Conservation (phyloP, 768 basidiomycete species). For the Chalciporus pseudorubinellus region DNA sequence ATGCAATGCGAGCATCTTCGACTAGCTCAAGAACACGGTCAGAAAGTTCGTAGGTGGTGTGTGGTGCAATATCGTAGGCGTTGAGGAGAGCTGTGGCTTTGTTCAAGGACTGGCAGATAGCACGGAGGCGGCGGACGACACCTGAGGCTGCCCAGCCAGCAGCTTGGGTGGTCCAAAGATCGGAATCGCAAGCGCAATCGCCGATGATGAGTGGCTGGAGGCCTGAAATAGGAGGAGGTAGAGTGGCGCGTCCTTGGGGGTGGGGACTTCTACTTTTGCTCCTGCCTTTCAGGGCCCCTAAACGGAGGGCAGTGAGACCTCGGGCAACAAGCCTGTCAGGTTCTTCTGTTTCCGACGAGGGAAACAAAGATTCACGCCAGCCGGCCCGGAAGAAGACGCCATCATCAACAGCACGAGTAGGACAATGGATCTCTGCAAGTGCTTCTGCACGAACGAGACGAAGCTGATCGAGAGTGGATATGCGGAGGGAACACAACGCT, state of each 20-base stretch:
- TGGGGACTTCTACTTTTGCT: constrained; percentile 29
- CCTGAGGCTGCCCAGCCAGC: constrained; percentile 62
- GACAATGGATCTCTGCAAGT: constrained; percentile 51
- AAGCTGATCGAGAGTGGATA: constrained; percentile 59
- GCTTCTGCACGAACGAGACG: constrained; percentile 56
- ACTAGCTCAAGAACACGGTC: constrained; percentile 72
- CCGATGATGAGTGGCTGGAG: constrained; percentile 74
- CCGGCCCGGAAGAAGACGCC: constrained; percentile 63
- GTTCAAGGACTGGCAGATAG: constrained; percentile 66
- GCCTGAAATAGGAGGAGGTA: constrained; percentile 17
- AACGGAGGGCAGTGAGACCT: constrained; percentile 20
- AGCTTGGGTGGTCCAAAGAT: constrained; percentile 57
- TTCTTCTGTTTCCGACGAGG: constrained; percentile 26
- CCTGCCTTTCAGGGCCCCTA: constrained; percentile 24
- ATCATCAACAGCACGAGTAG: constrained; percentile 62
- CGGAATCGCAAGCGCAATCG: constrained; percentile 63
- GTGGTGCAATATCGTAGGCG: constrained; percentile 66
- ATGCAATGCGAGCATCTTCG: constrained; percentile 71
- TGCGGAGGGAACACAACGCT: constrained; percentile 53
- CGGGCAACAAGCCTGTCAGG: constrained; percentile 9
- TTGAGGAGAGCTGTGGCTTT: constrained; percentile 62
- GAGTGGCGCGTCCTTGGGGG: constrained; percentile 16
- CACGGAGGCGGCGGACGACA: constrained; percentile 66
- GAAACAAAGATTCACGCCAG: constrained; percentile 50
- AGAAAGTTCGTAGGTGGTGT: constrained; percentile 64